A percentile compares a stretch with the other conserved stretches of the same genome.
Conservation (phyloP, 73 alveolate genomes). For the Paramecium sexaurelia region DNA sequence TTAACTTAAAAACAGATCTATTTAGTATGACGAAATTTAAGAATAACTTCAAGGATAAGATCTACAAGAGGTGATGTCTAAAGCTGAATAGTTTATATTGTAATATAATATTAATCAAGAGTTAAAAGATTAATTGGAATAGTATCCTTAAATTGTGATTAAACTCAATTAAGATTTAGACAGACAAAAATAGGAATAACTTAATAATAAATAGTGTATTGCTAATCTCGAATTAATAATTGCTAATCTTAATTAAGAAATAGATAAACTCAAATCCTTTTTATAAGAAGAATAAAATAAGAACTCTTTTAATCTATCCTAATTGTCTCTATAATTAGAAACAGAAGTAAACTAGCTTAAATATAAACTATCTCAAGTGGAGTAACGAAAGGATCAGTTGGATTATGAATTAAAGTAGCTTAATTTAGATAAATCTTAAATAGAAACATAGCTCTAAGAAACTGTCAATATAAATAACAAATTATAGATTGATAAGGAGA, state of each 20-base stretch:
- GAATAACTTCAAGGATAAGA: not conserved
- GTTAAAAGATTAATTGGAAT: not conserved
- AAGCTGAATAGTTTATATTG: not conserved
- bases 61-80: not conserved
- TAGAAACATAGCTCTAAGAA: not conserved
- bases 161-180: not conserved
- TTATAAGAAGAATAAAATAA: not conserved
- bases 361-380: not conserved
- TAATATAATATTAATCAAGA: not conserved
- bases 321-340: not conserved
- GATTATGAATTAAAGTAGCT: not conserved
- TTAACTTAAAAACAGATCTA: not conserved
- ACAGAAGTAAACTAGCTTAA: not conserved
- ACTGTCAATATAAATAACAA: not conserved
- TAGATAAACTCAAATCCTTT: not conserved
- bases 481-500: not conserved
- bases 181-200: not conserved
- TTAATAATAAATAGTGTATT: not conserved
- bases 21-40: not conserved
- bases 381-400: not conserved
- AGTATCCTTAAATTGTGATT: not conserved
- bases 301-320: not conserved
- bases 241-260: not conserved
- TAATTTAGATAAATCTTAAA: not conserved
- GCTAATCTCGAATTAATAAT: not conserved